phyloP scores from a whole-genome alignment of 2,329 filamentous ascomycete species.

The Atkinsonella texensis region DNA sequence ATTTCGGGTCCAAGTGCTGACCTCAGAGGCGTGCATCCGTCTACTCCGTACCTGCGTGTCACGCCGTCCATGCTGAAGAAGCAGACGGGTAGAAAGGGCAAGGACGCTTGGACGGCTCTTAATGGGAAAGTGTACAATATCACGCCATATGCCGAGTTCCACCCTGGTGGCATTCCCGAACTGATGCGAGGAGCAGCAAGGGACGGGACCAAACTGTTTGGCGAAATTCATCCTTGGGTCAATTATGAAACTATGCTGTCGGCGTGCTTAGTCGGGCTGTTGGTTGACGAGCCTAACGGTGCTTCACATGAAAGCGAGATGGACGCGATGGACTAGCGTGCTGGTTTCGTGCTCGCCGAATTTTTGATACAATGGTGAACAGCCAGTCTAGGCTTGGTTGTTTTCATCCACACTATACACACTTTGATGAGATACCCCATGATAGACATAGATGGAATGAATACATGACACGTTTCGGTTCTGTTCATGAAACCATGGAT shows the following conservation, averaged over 20 bases:
- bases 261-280: slow-evolving; percentile 49
- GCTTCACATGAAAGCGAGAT: slow-evolving; percentile 28
- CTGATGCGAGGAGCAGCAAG: slow-evolving; percentile 49
- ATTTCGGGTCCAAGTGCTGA: slow-evolving; percentile 53
- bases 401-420: not conserved
- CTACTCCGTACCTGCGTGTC: slow-evolving; percentile 53
- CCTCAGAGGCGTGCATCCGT: slow-evolving; percentile 48
- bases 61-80: slow-evolving; percentile 68
- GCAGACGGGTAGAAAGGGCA: slow-evolving; percentile 72
- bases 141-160: slow-evolving; percentile 76
- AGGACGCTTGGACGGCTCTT: slow-evolving; percentile 82
- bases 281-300: slow-evolving; percentile 43
- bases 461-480: not conserved
- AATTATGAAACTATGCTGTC: slow-evolving; percentile 60
- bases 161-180: slow-evolving; percentile 76
- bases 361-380: not conserved
- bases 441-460: not conserved
- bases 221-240: slow-evolving; percentile 58
- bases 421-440: slow-evolving; percentile 6
- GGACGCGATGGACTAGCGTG: slow-evolving; percentile 47
- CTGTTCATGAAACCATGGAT: not conserved
- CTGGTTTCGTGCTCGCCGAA: not conserved
- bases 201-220: slow-evolving; percentile 52
- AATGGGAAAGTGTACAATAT: slow-evolving; percentile 92
- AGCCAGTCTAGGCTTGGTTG: not conserved